Percentiles rank a stretch among this genome's conserved stretches.
Conservation (phyloP, 352 stramenopile species). For the Pseudoperonospora humuli region DNA sequence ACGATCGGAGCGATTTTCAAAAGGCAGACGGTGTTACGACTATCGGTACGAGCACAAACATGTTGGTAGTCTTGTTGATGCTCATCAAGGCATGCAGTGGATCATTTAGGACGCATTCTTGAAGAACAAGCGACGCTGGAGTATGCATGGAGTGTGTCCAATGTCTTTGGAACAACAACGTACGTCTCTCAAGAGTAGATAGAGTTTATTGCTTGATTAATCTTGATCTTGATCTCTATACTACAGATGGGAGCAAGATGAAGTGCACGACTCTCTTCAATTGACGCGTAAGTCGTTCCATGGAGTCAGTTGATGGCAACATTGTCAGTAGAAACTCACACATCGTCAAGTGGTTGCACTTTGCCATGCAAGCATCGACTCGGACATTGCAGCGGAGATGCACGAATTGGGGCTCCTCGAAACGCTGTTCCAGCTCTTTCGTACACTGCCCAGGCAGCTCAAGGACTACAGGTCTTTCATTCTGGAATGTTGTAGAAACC, state of each 20-base stretch:
- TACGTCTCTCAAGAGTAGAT: slow-evolving; percentile 10
- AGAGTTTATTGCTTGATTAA: slow-evolving; percentile 3
- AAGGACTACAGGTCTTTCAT: slow-evolving; percentile 13
- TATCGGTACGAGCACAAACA: slow-evolving; percentile 22
- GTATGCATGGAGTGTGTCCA: slow-evolving; percentile 32
- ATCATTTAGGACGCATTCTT: slow-evolving; percentile 43
- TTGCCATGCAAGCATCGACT: slow-evolving; percentile 53
- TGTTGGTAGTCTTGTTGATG: not conserved
- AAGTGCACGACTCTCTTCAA: slow-evolving; percentile 47
- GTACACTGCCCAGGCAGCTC: slow-evolving; percentile 16
- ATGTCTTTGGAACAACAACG: slow-evolving; percentile 27
- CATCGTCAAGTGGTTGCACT: slow-evolving; percentile 35
- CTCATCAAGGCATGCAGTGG: slow-evolving; percentile 20
- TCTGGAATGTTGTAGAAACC: slow-evolving; percentile 47
- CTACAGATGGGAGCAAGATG: slow-evolving; percentile 34
- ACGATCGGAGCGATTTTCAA: slow-evolving; percentile 50
- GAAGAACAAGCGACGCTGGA: slow-evolving; percentile 49
- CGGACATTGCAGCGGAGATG: slow-evolving; percentile 34
- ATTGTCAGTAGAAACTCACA: not conserved
- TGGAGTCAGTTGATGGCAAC: not conserved
- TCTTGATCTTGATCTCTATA: not conserved
- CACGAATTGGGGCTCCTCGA: slow-evolving; percentile 24
- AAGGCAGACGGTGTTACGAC: slow-evolving; percentile 44
- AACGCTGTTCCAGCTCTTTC: slow-evolving; percentile 26
- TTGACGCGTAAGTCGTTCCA: slow-evolving; percentile 32